A percentile compares a stretch with the other conserved stretches of the same genome.
phyloP scores from a whole-genome alignment of 768 basidiomycete genomes.

The Boletus tomentosulus region DNA sequence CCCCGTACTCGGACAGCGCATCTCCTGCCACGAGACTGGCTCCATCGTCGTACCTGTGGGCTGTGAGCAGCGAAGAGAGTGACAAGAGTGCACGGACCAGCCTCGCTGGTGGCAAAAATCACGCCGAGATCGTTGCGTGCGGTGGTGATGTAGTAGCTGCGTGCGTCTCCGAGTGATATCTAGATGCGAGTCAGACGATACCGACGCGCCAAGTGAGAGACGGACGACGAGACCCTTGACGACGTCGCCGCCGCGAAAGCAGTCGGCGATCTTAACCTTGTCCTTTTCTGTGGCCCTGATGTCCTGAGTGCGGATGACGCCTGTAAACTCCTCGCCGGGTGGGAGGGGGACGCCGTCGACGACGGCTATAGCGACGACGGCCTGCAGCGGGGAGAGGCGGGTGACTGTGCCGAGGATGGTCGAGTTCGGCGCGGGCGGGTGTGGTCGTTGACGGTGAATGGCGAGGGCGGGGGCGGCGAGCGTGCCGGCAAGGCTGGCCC shows the following conservation, averaged over 20 bases:
- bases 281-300: slow-evolving; percentile 89
- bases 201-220: slow-evolving; percentile 6
- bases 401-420: slow-evolving; percentile 78
- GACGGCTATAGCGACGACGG: slow-evolving; percentile 76
- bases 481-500: slow-evolving; percentile 69
- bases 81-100: slow-evolving; percentile 45
- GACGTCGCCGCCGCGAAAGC: slow-evolving; percentile 89
- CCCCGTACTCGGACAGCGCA: slow-evolving; percentile 83
- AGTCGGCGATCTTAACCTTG: slow-evolving; percentile 83
- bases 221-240: slow-evolving; percentile 82
- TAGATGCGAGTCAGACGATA: slow-evolving; percentile 27
- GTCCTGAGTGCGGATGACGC: slow-evolving; percentile 85
- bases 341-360: slow-evolving; percentile 85
- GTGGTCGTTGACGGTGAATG: slow-evolving; percentile 64
- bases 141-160: slow-evolving; percentile 89
- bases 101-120: slow-evolving; percentile 86
- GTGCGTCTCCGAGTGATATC: slow-evolving; percentile 90
- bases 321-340: slow-evolving; percentile 81
- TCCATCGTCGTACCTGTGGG: slow-evolving; percentile 71
- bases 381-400: slow-evolving; percentile 80
- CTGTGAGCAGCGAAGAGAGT: slow-evolving; percentile 3
- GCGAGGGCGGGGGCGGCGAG: slow-evolving; percentile 53
- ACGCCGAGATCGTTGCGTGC: slow-evolving; percentile 89
- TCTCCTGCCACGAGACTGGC: slow-evolving; percentile 86
- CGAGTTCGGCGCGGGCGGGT: slow-evolving; percentile 71